Percentiles rank a stretch among this genome's conserved stretches.
phyloP scores from a whole-genome alignment of 495 filamentous ascomycete species.

The Hypoxylon crocopeplum region DNA sequence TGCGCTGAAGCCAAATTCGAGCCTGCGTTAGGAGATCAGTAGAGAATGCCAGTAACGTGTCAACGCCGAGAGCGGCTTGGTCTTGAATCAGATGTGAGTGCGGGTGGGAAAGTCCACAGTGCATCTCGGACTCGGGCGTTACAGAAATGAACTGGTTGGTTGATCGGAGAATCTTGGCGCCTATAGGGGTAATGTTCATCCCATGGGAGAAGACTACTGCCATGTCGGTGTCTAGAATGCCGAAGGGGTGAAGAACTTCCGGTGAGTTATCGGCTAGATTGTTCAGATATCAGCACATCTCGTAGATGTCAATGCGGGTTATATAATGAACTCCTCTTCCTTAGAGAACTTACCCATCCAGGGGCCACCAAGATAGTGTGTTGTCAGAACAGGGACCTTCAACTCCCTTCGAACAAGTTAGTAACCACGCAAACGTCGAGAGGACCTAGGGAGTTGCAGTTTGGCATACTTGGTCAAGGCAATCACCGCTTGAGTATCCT shows the following conservation, averaged over 20 bases:
- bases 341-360: slow-evolving; percentile 15
- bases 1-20: slow-evolving; percentile 48
- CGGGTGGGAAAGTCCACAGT: slow-evolving; percentile 45
- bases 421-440: background rate
- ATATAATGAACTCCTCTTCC: slow-evolving; percentile 22
- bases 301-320: background rate
- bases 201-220: slow-evolving; percentile 54
- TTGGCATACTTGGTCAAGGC: slow-evolving; percentile 28
- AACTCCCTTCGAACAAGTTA: slow-evolving; percentile 19
- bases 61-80: slow-evolving; percentile 44
- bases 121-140: slow-evolving; percentile 51
- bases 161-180: slow-evolving; percentile 37
- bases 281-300: background rate
- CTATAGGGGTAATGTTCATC: slow-evolving; percentile 38
- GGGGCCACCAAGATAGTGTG: slow-evolving; percentile 42
- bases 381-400: slow-evolving; percentile 46
- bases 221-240: slow-evolving; percentile 42
- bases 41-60: slow-evolving; percentile 45
- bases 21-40: slow-evolving; percentile 47
- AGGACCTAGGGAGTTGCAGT: background rate
- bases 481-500: slow-evolving; percentile 38
- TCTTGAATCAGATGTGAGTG: slow-evolving; percentile 42
- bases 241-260: slow-evolving; percentile 37
- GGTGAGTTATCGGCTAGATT: slow-evolving; percentile 41
- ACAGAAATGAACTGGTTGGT: slow-evolving; percentile 49